A percentile compares a stretch with the other conserved stretches of the same genome.
These are phyloP conservation scores for Naganishia friedmannii DNA, from an alignment of 768 basidiomycete genomes.

Conservation along the genomic window DNA sequence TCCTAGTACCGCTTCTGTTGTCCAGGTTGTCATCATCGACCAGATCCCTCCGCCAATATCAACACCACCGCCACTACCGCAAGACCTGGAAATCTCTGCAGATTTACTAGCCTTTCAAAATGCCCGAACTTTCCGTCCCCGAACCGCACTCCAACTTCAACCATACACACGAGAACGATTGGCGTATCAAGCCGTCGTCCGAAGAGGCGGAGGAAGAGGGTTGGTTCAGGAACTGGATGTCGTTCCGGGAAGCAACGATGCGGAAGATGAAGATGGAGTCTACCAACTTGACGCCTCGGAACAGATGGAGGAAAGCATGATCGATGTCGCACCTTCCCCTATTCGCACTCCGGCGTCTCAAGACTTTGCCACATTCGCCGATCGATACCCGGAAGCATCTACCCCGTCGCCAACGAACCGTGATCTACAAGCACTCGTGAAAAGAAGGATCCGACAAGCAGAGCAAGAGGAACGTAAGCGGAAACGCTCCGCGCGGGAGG, in stretches of 20 bases:
- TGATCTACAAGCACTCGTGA: conserved; percentile 17
- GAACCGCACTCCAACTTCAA: conserved; percentile 48
- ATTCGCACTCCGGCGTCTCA: conserved; percentile 30
- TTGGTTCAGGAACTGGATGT: conserved; percentile 26
- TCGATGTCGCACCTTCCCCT: conserved; percentile 26
- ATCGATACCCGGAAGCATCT: conserved; percentile 35
- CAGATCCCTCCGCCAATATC: no score
- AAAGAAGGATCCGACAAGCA: conserved; percentile 13
- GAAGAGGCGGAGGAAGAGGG: conserved; percentile 39
- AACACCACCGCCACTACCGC: not conserved
- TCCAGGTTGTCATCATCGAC: not conserved
- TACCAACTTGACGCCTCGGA: not conserved
- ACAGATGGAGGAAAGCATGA: conserved; percentile 9
- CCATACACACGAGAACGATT: conserved; percentile 48
- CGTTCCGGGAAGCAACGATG: conserved; percentile 19
- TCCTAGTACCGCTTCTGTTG: not conserved
- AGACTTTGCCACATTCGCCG: conserved; percentile 41
- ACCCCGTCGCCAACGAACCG: conserved; percentile 34
- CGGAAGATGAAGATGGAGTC: conserved; percentile 15
- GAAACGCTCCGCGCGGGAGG: not conserved
- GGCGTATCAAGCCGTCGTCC: conserved; percentile 45
- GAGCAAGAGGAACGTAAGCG: not conserved
- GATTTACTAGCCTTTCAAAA: conserved; percentile 27
- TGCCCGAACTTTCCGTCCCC: conserved; percentile 44
- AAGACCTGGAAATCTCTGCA: not conserved